phyloP scores from a whole-genome alignment of 2,329 filamentous ascomycete species.

The Talaromyces amestolkiae region DNA sequence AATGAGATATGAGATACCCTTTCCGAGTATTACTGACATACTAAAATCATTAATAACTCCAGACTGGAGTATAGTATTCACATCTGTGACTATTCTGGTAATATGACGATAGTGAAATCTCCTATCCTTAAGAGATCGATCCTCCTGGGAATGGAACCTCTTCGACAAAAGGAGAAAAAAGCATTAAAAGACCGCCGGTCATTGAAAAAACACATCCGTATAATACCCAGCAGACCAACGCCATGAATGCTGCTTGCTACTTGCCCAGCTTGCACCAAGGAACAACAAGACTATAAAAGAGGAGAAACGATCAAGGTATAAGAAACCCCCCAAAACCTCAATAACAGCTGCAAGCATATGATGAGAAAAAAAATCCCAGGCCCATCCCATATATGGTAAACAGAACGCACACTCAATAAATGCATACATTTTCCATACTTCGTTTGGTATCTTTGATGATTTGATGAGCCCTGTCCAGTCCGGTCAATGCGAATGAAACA shows the following conservation, averaged over 20 bases:
- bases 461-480: background rate
- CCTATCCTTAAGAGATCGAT: background rate
- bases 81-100: conserved; percentile 6
- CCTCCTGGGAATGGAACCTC: background rate
- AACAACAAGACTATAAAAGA: background rate
- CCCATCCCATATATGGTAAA: conserved; percentile 1
- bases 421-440: conserved; percentile 16
- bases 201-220: conserved; percentile 2
- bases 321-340: background rate
- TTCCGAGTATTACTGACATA: background rate
- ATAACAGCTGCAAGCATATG: background rate
- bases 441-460: conserved; percentile 4
- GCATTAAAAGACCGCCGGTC: background rate
- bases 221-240: conserved; percentile 7
- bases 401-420: conserved; percentile 22
- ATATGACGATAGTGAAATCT: conserved; percentile 1
- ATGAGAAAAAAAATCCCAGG: background rate
- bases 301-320: conserved; percentile 1
- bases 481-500: conserved; percentile 13
- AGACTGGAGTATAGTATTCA: conserved; percentile 17
- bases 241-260: conserved; percentile 11
- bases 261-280: background rate
- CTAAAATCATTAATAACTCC: conserved; percentile 5
- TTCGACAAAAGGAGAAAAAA: background rate
- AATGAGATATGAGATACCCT: background rate